Percentiles rank a stretch among this genome's conserved stretches.
Conservation (phyloP, 306 rosid genomes). For the Dryas alaskensis region DNA sequence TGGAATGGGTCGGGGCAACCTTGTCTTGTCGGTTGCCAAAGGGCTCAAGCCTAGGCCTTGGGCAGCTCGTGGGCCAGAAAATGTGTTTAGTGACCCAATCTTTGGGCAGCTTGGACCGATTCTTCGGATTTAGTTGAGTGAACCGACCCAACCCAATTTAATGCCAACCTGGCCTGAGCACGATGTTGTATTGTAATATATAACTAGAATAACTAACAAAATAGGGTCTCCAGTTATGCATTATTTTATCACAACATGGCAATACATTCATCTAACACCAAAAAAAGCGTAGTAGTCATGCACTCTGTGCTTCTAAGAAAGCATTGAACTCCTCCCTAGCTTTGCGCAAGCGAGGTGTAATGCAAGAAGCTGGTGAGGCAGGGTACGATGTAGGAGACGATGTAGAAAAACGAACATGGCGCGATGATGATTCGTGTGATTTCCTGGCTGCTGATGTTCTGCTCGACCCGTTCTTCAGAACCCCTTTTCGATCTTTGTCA, state of each 20-base stretch:
- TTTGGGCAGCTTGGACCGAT: not conserved
- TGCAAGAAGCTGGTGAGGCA: slow-evolving; percentile 58
- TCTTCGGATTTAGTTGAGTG: too few species aligned
- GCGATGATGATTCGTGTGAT: slow-evolving; percentile 49
- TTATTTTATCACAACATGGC: too few species aligned
- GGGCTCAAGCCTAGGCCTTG: not conserved
- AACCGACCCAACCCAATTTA: too few species aligned
- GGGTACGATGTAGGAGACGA: slow-evolving; percentile 53
- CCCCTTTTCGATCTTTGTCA: slow-evolving; percentile 57
- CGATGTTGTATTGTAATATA: too few species aligned
- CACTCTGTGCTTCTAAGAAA: slow-evolving; percentile 68
- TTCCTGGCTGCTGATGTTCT: slow-evolving; percentile 43
- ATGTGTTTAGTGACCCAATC: not conserved
- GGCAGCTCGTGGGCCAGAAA: not conserved
- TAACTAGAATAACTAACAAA: too few species aligned
- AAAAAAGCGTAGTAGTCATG: slow-evolving; percentile 28
- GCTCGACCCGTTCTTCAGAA: slow-evolving; percentile 47
- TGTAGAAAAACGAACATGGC: slow-evolving; percentile 64
- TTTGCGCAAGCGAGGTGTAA: slow-evolving; percentile 61
- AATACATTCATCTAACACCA: not conserved
- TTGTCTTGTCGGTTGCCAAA: not conserved
- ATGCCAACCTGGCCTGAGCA: too few species aligned
- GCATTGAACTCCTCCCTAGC: slow-evolving; percentile 77
- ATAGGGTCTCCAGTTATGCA: too few species aligned
- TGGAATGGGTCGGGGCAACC: not conserved